phyloP scores from a whole-genome alignment of 495 filamentous ascomycete species.

The Haplographium delicatum region DNA sequence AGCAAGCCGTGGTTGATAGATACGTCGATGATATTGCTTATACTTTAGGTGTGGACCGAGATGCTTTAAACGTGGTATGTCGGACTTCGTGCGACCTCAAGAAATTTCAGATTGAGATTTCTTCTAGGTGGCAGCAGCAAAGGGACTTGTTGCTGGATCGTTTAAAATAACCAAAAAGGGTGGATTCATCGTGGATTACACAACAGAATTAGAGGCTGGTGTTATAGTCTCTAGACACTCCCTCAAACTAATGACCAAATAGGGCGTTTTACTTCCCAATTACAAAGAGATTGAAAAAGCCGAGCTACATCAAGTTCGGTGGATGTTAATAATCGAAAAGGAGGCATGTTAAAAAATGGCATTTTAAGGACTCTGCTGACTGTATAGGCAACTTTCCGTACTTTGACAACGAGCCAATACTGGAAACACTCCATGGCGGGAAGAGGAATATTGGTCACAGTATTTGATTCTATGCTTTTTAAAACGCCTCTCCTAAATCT shows the following conservation, averaged over 20 bases:
- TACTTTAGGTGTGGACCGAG: constrained; percentile 61
- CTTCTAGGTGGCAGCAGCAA: constrained; percentile 60
- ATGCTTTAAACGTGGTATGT: constrained; percentile 60
- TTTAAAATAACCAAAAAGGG: constrained; percentile 30
- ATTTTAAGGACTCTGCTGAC: background rate
- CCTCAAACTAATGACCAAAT: background rate
- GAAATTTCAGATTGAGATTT: constrained; percentile 4
- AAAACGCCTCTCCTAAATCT: constrained; percentile 13
- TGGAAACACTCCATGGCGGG: constrained; percentile 44
- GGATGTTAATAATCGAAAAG: constrained; percentile 89
- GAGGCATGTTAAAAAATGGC: constrained; percentile 49
- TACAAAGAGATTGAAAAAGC: constrained; percentile 47
- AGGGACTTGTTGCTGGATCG: constrained; percentile 61
- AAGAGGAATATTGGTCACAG: constrained; percentile 65
- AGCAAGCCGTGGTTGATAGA: constrained; percentile 66
- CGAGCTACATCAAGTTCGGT: constrained; percentile 48
- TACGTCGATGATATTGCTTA: constrained; percentile 82
- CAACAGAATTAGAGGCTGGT: constrained; percentile 11
- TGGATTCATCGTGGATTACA: constrained; percentile 20
- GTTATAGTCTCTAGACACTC: background rate
- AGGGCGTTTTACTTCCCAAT: constrained; percentile 68
- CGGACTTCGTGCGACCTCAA: background rate
- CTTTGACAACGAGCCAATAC: constrained; percentile 50
- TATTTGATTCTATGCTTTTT: constrained; percentile 32
- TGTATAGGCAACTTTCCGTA: constrained; percentile 74